Base-by-base conservation (phyloP, 1,284 basidiomycete genomes). In the Papiliotrema laurentii region DNA sequence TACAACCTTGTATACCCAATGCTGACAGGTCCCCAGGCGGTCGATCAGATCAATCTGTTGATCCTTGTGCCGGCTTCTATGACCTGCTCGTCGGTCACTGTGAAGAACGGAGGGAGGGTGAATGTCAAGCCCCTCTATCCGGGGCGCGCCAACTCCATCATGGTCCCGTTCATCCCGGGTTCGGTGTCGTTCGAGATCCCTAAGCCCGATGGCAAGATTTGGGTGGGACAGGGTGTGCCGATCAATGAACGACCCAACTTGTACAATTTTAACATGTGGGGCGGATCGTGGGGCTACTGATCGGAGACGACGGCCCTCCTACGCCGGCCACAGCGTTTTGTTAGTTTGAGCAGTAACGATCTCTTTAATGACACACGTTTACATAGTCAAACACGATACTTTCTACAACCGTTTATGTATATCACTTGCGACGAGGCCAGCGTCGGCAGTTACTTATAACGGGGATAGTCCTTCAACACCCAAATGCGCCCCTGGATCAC, bases 241-340 rank as follows among this genome's bases (percentile, higher is more conserved):
- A 68, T 72, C 34, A 41, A 36, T 21, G 50, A 40, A 16, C 52
- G 50, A 18, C 40, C 45, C 3, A 27, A 47, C n/a, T 36, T 27
- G 30, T 73, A 68, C 53, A 74, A 74, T 52, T 74, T 68, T 54
- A 74, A 74, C 54, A 63, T 72, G 53, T 74, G 72, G 72, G 66
- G 55, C 13, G 70, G 67, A 9, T 41, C 50, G 19, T 69, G 61
- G 63, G n/a, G 47, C 26, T 7, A 33, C 26, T 14, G 26, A 25
- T 31, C 6, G 19, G n/a, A 10, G 30, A 33, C 10, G 30, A 16
- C 13, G 19, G 30, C 30, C n/a, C 30, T 35, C 21, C 34, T 35
- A 35, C 14, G 34, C 16, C 9, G 30, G 10, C 30, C 30, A 33
- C 10, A 10, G 30, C 30, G 30, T 9, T 9, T n/a, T 33, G 30